phyloP scores from a whole-genome alignment of 164 flowering plant genomes.

The Stephania japonica region DNA sequence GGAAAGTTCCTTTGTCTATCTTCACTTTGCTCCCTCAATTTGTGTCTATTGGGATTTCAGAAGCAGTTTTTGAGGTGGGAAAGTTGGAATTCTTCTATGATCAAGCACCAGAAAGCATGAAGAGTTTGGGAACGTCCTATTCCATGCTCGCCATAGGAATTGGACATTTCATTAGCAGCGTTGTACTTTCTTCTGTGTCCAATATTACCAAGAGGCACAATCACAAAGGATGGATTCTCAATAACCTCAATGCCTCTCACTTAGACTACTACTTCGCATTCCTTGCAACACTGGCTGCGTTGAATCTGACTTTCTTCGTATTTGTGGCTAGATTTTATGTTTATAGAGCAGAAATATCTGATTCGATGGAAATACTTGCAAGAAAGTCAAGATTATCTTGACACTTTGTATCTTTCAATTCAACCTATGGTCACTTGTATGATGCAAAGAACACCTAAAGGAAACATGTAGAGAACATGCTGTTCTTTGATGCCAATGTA shows the following conservation, averaged over 20 bases:
- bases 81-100: slow-evolving; percentile 41
- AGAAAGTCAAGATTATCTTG: too few relatives aligned
- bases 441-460: not conserved
- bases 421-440: too few relatives aligned
- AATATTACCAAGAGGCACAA: slow-evolving; percentile 23
- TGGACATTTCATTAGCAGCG: slow-evolving; percentile 33
- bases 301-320: slow-evolving; percentile 25
- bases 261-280: slow-evolving; percentile 31
- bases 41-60: slow-evolving; percentile 30
- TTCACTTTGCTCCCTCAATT: slow-evolving; percentile 35
- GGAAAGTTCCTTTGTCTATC: slow-evolving; percentile 24
- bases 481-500: too few relatives aligned
- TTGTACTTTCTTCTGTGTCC: slow-evolving; percentile 26
- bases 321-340: slow-evolving; percentile 20
- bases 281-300: slow-evolving; percentile 19
- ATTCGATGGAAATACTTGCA: slow-evolving; percentile 10
- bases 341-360: slow-evolving; percentile 24
- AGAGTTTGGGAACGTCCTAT: slow-evolving; percentile 38
- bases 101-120: slow-evolving; percentile 41
- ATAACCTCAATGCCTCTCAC: slow-evolving; percentile 36
- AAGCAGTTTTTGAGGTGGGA: slow-evolving; percentile 30
- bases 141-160: slow-evolving; percentile 25
- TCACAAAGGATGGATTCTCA: slow-evolving; percentile 30
- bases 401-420: too few relatives aligned
- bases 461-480: not conserved